These are phyloP conservation scores for Murraya paniculata DNA, from an alignment of 345 rosid species.

Conservation along the genomic window DNA sequence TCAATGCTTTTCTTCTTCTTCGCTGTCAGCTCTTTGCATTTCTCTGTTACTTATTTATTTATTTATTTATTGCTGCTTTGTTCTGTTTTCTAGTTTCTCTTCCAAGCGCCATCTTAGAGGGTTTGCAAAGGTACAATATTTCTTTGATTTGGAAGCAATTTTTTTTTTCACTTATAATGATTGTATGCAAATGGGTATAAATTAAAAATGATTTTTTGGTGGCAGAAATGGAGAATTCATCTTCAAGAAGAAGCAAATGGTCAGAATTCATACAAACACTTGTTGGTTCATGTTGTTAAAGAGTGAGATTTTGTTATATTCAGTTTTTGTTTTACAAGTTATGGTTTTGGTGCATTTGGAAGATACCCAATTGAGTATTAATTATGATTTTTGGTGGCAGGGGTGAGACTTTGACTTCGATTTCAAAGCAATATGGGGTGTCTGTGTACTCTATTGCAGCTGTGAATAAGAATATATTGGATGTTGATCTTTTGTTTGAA, in stretches of 20 bases:
- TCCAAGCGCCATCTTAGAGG: slow-evolving; percentile 3
- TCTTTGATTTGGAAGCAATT: not conserved
- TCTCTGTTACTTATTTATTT: not conserved
- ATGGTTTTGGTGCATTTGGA: not conserved
- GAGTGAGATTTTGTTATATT: slow-evolving; percentile 12
- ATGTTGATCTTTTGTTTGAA: slow-evolving; percentile 24
- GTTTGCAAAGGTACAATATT: slow-evolving; percentile 11
- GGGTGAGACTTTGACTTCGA: slow-evolving; percentile 33
- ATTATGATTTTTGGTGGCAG: slow-evolving; percentile 15
- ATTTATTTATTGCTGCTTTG: not conserved
- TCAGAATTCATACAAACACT: slow-evolving; percentile 12
- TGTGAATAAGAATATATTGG: slow-evolving; percentile 16
- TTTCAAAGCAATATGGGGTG: slow-evolving; percentile 35
- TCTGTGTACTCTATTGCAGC: slow-evolving; percentile 18
- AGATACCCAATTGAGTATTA: not conserved
- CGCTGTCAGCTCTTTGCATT: not conserved
- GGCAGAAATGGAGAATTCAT: slow-evolving; percentile 33
- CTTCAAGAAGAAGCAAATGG: slow-evolving; percentile 23
- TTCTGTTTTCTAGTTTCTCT: not conserved
- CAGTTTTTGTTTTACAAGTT: not conserved
- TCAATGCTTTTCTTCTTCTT: not conserved
- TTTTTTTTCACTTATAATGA: not conserved
- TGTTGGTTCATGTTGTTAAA: slow-evolving; percentile 28
- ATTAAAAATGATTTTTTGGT: not conserved
- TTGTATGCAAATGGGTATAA: not conserved